A percentile compares a stretch with the other conserved stretches of the same genome.
phyloP scores from a whole-genome alignment of 1,139 yeast species.

The Zygoascus sp. region DNA sequence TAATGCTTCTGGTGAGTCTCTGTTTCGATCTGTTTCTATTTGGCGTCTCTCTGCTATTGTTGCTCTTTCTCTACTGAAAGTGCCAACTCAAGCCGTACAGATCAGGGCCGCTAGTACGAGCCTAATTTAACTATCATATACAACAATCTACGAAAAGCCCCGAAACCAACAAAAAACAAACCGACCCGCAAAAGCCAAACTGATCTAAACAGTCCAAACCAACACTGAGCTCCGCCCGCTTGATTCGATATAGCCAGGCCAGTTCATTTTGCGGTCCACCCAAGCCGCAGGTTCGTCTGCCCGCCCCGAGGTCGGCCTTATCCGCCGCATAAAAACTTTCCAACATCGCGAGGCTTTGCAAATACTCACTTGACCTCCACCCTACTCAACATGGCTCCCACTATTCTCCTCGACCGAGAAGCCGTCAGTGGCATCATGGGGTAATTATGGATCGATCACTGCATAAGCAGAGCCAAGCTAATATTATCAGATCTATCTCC shows the following conservation, averaged over 20 bases:
- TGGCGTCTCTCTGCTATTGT: too few species aligned
- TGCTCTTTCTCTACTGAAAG: too few species aligned
- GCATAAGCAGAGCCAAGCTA: too few species aligned
- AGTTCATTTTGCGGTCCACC: too few species aligned
- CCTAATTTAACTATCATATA: background rate
- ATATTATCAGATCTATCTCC: constrained; percentile 78
- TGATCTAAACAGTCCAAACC: background rate
- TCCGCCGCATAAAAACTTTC: constrained; percentile 1
- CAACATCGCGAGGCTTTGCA: background rate
- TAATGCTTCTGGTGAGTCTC: too few species aligned
- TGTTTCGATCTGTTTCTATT: too few species aligned
- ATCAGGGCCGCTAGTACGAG: background rate
- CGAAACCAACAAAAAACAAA: background rate
- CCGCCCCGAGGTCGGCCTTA: background rate
- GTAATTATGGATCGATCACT: constrained; percentile 22
- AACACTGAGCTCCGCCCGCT: too few species aligned
- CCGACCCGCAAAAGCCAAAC: background rate
- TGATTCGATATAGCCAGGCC: too few species aligned
- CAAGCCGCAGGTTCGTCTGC: too few species aligned
- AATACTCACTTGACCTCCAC: background rate
- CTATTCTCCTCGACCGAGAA: constrained; percentile 51
- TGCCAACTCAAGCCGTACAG: too few species aligned
- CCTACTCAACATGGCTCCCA: constrained; percentile 19
- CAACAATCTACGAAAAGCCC: background rate
- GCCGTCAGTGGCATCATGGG: constrained; percentile 86